Base-by-base conservation (phyloP, 129 eudicot genomes). In the Artemisia argyi region DNA sequence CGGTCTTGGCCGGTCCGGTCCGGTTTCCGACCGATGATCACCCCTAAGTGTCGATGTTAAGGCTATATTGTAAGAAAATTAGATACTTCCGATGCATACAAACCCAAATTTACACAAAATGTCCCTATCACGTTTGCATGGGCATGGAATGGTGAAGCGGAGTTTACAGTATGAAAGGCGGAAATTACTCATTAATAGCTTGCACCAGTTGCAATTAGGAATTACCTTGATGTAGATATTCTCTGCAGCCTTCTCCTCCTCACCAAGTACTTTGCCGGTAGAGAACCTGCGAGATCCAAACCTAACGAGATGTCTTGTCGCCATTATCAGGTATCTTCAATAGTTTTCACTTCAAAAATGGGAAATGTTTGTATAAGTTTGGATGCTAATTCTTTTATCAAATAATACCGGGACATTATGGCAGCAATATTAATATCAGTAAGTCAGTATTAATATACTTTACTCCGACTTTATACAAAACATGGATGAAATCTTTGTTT, bases 201-300 rank as follows among this genome's bases (percentile, higher is more conserved):
- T 57, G 13, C 22, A 5, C 35, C 5, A 6, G 2, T 15, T 47
- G 32, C 28, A 24, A 12, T 30, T 46, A 44, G 2, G 30, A 28
- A 16, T 64, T 77, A 93, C 97, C 97, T 88, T 90, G 63, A 94
- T 90, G 77, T 82, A 90, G 78, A 94, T 73, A 82, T 94, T 94
- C 78, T 94, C 98, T 32, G 97, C 97, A 82, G 98, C 98, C 72
- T 86, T 90, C 81, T 94, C 98, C 85, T 94, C 98, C 88, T 94
- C 96, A 50, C 89, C 71, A 15, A 94, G 85, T 15, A 94, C 74
- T 78, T 84, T 90, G 75, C 96, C 96, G 60, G 86, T 84, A 11
- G 97, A 90, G 76, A 94, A 73, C 84, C 93, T 84, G 35, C 96
- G 90, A 24, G 86, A 75, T 20, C 90, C 64, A 63, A 73, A 75